Percentiles rank a stretch among this genome's conserved stretches.
Conservation (phyloP, 768 basidiomycete genomes). For the Lentinula guzmanii region DNA sequence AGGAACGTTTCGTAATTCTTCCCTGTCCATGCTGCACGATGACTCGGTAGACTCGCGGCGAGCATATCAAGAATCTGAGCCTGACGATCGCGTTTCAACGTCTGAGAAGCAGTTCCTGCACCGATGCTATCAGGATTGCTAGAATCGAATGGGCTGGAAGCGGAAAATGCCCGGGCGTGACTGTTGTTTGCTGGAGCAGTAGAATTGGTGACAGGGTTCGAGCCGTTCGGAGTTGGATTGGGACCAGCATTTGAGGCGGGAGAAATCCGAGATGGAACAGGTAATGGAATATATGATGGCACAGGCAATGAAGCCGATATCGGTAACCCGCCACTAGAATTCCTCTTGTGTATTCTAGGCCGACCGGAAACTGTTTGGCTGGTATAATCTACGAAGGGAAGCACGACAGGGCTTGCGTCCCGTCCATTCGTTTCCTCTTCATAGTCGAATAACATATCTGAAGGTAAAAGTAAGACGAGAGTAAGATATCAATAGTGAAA, state of each 20-base stretch:
- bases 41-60: conserved; percentile 47
- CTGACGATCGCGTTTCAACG: conserved; percentile 7
- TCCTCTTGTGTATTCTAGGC: conserved; percentile 7
- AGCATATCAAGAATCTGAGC: conserved; percentile 40
- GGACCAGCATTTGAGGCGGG: not conserved
- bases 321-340: conserved; percentile 23
- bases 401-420: conserved; percentile 8
- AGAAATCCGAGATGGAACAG: not conserved
- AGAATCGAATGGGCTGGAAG: not conserved
- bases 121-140: not conserved
- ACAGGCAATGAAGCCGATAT: conserved; percentile 36
- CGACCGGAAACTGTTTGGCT: not conserved
- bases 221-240: not conserved
- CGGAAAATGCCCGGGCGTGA: too few relatives aligned
- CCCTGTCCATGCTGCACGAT: conserved; percentile 51
- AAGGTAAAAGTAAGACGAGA: not conserved
- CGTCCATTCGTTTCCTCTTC: conserved; percentile 32
- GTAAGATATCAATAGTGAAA: not conserved
- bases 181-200: not conserved
- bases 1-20: conserved; percentile 44
- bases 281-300: conserved; percentile 27
- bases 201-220: not conserved
- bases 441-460: conserved; percentile 46
- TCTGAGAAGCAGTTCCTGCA: not conserved
- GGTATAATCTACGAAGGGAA: conserved; percentile 1